Evolutionary conservation across 2,329 filamentous ascomycete genomes (phyloP), one percentile per base, ranked within the genome.

Genomic region (Aspergillus pseudonomiae): DNA sequence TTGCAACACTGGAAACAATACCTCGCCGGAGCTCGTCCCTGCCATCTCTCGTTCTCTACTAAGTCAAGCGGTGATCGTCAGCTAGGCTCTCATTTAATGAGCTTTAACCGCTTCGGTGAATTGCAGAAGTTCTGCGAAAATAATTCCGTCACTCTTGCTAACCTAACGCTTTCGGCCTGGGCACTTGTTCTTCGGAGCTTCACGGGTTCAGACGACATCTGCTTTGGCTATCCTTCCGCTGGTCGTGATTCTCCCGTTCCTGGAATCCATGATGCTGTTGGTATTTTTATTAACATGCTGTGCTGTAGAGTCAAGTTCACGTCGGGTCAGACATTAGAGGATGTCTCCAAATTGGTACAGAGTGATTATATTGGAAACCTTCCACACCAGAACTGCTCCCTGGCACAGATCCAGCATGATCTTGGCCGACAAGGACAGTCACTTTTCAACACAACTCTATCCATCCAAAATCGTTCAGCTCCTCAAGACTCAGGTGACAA

Each of bases 251-350:
- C 80, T 16, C 79, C 81, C 3, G 72, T 85, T 10, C 70, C 77
- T 6, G 77, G 77, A 2, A 80, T 85, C 12, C 75, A 83, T 55
- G 76, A 80, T 30, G 79, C 80, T 24, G 79, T 84, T 50, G 83
- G 83, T 4, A 75, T 78, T 16, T 83, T 86, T 55, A 83, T 87
- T 63, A 86, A 85, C 60, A 85, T 86, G 80, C 77, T 87, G 3
- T 81, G 84, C 53, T 85, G 81, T 63, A 79, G 81, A 6, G 75
- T 85, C 4, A 75, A 61, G 67, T 83, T 71, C 61, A 73, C 55
- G 60, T 74, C 68, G 60, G 77, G 53, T 60, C 76, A 69, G 53
- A 71, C 71, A 14, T 69, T 85, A 11, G 63, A 70, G 2, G 77
- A 82, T 12, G 71, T 80, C 0, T 73, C 84, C 0, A 79, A 80